Conservation (phyloP, 2,329 filamentous ascomycete species). For the Huntiella savannae region DNA sequence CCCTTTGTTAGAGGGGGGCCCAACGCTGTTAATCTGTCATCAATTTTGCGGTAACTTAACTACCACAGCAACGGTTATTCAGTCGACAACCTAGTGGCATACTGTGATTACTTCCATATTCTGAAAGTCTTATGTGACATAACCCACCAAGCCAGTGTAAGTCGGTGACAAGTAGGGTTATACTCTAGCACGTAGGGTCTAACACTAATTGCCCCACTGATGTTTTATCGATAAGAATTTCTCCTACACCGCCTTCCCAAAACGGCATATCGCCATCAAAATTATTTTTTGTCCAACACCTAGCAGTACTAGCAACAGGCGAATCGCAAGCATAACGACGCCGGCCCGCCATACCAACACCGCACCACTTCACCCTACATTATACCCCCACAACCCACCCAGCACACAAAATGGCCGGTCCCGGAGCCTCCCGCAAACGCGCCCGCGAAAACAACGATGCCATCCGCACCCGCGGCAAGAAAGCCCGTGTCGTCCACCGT, state of each 20-base stretch:
- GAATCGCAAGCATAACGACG: not conserved
- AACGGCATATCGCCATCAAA: not conserved
- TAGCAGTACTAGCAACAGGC: too few relatives aligned
- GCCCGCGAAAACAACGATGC: slow-evolving; percentile 17
- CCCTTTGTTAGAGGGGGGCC: too few relatives aligned
- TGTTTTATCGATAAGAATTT: slow-evolving; percentile 7
- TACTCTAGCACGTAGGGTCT: not conserved
- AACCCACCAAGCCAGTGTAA: too few relatives aligned
- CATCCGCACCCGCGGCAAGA: slow-evolving; percentile 28
- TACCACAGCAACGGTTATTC: too few relatives aligned
- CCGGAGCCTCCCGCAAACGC: slow-evolving; percentile 17
- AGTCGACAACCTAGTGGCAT: too few relatives aligned
- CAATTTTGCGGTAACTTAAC: too few relatives aligned
- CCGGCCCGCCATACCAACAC: not conserved
- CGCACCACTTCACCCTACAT: not conserved
- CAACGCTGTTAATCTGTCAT: too few relatives aligned
- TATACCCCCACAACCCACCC: not conserved
- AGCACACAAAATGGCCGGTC: slow-evolving; percentile 6
- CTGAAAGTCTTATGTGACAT: too few relatives aligned
- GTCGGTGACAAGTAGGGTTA: not conserved
- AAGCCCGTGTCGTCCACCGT: slow-evolving; percentile 17
- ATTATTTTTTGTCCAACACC: slow-evolving; percentile 6
- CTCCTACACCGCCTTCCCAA: slow-evolving; percentile 7
- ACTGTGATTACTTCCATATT: too few relatives aligned
- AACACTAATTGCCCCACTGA: not conserved